phyloP scores from a whole-genome alignment of 2,329 filamentous ascomycete species.

The Raffaelea deltoideospora region DNA sequence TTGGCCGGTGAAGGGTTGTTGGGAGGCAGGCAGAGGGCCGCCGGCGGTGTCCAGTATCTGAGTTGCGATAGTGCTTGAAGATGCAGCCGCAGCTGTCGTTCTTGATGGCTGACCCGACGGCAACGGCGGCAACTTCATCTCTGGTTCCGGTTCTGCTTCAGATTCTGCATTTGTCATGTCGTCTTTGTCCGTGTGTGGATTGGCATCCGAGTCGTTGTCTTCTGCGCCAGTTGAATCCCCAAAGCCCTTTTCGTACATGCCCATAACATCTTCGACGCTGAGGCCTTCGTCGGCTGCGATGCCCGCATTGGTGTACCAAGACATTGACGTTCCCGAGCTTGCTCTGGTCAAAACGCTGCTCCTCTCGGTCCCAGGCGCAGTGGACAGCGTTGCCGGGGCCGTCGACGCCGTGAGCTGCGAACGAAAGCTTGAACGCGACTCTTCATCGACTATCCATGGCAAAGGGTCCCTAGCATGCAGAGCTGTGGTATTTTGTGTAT shows the following conservation, averaged over 20 bases:
- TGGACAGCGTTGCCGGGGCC: conserved; percentile 35
- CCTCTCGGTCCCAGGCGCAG: conserved; percentile 50
- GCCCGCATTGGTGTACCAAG: conserved; percentile 24
- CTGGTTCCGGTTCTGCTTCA: not conserved
- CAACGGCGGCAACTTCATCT: no score
- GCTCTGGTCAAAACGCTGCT: conserved; percentile 70
- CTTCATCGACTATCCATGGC: conserved; percentile 35
- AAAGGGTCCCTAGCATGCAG: conserved; percentile 12
- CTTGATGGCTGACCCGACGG: no score
- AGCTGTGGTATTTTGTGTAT: not conserved
- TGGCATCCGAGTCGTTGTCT: conserved; percentile 20
- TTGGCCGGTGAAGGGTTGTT: no score
- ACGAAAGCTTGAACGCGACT: conserved; percentile 39
- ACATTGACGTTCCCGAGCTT: conserved; percentile 51
- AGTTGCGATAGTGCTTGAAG: no score
- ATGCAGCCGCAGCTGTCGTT: no score
- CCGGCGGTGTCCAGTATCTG: no score
- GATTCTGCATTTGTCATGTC: conserved; percentile 9
- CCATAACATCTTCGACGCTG: conserved; percentile 54
- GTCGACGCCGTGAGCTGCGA: conserved; percentile 40
- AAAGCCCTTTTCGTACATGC: conserved; percentile 53
- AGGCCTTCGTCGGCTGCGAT: conserved; percentile 37
- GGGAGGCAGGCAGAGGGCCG: no score
- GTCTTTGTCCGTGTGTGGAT: conserved; percentile 15
- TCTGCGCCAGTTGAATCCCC: conserved; percentile 32